phyloP scores from a whole-genome alignment of 1,284 basidiomycete genomes.

The Termitomyces sp. region DNA sequence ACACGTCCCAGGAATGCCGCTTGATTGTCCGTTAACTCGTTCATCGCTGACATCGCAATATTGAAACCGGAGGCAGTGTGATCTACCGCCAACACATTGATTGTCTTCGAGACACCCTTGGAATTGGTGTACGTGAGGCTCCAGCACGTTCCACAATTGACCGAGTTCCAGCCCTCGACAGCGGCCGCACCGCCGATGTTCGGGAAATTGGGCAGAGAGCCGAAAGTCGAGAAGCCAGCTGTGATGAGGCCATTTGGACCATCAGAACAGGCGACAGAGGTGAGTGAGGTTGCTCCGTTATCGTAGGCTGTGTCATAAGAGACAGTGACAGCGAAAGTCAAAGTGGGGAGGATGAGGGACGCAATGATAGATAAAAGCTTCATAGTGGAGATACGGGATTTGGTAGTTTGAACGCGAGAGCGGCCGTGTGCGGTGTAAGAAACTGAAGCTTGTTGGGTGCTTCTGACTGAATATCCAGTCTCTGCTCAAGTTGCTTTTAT shows the following conservation, averaged over 20 bases:
- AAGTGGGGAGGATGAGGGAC: constrained; percentile 8
- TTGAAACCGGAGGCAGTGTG: constrained; percentile 29
- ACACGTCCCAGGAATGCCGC: constrained; percentile 31
- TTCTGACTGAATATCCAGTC: not conserved
- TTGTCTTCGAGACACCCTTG: constrained; percentile 21
- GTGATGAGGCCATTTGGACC: constrained; percentile 40
- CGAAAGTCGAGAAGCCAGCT: constrained; percentile 42
- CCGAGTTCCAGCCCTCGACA: constrained; percentile 37
- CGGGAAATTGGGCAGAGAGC: constrained; percentile 45
- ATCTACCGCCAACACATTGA: constrained; percentile 33
- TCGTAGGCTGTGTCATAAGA: constrained; percentile 44
- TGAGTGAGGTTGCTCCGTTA: constrained; percentile 27
- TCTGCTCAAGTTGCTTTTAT: not conserved
- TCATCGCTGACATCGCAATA: constrained; percentile 34
- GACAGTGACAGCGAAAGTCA: constrained; percentile 12
- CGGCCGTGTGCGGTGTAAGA: not conserved
- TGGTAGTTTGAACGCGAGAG: not conserved
- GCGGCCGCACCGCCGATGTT: constrained; percentile 42
- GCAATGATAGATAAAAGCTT: constrained; percentile 12
- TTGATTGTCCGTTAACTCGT: constrained; percentile 31
- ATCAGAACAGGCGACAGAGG: constrained; percentile 44
- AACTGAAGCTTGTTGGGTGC: not conserved
- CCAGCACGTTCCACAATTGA: constrained; percentile 30
- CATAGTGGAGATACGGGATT: constrained; percentile 1
- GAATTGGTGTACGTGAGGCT: constrained; percentile 25